Conservation (phyloP, 164 flowering plant species). For the Vitis riparia region DNA sequence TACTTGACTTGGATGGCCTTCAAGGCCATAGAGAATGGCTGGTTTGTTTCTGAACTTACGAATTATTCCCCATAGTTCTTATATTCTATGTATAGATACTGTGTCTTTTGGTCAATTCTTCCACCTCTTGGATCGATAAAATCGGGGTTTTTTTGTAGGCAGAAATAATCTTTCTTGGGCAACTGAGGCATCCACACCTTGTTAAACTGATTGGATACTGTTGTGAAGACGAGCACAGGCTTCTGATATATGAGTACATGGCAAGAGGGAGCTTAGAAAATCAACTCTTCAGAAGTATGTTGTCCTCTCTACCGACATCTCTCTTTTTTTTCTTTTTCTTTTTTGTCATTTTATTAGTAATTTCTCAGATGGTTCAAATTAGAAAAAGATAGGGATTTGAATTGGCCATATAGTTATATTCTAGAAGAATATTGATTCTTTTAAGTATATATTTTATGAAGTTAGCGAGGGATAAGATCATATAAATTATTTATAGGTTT, state of each 20-base stretch:
- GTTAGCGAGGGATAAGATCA: too few relatives aligned
- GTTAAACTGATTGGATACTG: conserved; percentile 36
- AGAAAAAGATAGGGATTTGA: too few relatives aligned
- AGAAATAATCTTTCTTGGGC: conserved; percentile 35
- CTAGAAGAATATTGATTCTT: neutral
- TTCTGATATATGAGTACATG: conserved; percentile 32
- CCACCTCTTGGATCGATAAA: too few relatives aligned
- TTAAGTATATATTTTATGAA: neutral
- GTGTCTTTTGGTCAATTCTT: too few relatives aligned
- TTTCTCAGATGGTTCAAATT: too few relatives aligned
- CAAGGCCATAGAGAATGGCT: conserved; percentile 37
- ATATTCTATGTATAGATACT: too few relatives aligned
- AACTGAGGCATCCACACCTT: conserved; percentile 30
- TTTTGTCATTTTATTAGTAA: too few relatives aligned
- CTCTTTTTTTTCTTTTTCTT: neutral
- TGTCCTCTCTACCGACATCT: neutral
- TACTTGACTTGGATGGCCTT: conserved; percentile 35
- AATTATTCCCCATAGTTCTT: too few relatives aligned
- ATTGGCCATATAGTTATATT: too few relatives aligned
- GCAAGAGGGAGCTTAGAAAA: conserved; percentile 33
- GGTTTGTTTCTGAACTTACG: conserved; percentile 9
- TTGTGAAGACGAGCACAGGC: conserved; percentile 31
- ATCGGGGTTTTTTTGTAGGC: conserved; percentile 19
- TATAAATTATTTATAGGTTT: too few relatives aligned
- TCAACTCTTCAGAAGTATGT: conserved; percentile 34